Evolutionary conservation across 768 basidiomycete genomes (phyloP), one percentile per base, ranked within the genome.

Genomic region (Tricholoma sp.): DNA sequence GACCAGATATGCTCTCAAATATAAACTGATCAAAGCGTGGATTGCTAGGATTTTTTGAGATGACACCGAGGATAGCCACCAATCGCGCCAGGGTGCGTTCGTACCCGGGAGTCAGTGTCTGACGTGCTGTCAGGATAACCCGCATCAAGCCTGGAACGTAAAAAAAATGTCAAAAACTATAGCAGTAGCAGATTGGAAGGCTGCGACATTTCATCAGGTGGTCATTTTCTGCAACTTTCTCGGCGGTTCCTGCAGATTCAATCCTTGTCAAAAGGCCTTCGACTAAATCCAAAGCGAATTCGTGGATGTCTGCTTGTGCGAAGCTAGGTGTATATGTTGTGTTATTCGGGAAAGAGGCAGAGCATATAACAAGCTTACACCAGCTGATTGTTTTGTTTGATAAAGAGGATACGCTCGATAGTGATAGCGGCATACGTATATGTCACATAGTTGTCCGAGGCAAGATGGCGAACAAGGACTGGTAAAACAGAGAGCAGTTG

Each of bases 381-480:
- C 24, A 91, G 76, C 59, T 84, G 80, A 4, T 78, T 79, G 3
- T 84, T 83, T 64, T 89, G 86, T 66, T 91, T 94, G 70, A 98
- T 97, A 71, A 85, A 92, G 39, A 99, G 73, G 53, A 98, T 87
- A 6, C 94, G 83, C 66, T 99, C 97, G 66, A 99, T 95, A n/a
- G 95, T 93, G 64, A 98, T 94, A 15, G 97, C 95, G 8, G 95
- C 94, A 70, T 98, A 98, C 0, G 96, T 95, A 65, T 90, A 96
- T 24, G 89, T 88, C 49, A 98, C 96, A 71, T 93, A 95, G 66
- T 94, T 93, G 52, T 80, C 75, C 17, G 91, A 92, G 5, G 77
- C 74, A 33, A 98, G 84, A 68, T 96, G 95, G 11, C 79, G 85
- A 28, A 88, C 82, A 9, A 98, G 83, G 17, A 91, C 78, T 0